phyloP scores from a whole-genome alignment of 352 stramenopile genomes.

The Elongisporangium senticosum region DNA sequence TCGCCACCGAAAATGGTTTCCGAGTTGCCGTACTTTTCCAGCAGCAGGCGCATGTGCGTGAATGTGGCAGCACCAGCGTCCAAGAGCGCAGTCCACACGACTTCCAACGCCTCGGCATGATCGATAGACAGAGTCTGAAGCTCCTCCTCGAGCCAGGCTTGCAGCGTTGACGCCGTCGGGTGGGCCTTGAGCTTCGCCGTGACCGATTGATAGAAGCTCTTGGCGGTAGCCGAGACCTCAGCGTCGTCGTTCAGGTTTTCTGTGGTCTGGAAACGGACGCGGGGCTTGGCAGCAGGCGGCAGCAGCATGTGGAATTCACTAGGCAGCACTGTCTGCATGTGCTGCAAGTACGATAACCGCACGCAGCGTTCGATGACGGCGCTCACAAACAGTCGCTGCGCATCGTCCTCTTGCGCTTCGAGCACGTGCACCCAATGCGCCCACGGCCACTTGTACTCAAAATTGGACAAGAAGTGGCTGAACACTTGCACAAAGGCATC shows the following conservation, averaged over 20 bases:
- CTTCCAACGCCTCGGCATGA: constrained; percentile 45
- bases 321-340: constrained; percentile 75
- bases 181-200: constrained; percentile 69
- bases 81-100: constrained; percentile 72
- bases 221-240: constrained; percentile 16
- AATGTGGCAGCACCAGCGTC: constrained; percentile 76
- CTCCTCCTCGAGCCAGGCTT: constrained; percentile 59
- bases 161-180: constrained; percentile 38
- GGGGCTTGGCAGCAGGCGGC: constrained; percentile 60
- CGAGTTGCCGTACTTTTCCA: constrained; percentile 72
- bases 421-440: constrained; percentile 71
- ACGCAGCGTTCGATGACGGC: constrained; percentile 82
- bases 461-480: constrained; percentile 84
- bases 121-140: constrained; percentile 35
- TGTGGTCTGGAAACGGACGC: constrained; percentile 47
- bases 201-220: constrained; percentile 52
- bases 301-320: constrained; percentile 74
- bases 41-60: constrained; percentile 71
- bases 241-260: constrained; percentile 16
- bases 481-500: constrained; percentile 77
- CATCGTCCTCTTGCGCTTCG: constrained; percentile 70
- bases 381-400: constrained; percentile 80
- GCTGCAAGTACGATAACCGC: constrained; percentile 76
- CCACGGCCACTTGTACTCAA: constrained; percentile 87
- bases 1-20: constrained; percentile 40